Conservation (phyloP, 176 grass and related monocot species). For the Phoenix dactylifera region DNA sequence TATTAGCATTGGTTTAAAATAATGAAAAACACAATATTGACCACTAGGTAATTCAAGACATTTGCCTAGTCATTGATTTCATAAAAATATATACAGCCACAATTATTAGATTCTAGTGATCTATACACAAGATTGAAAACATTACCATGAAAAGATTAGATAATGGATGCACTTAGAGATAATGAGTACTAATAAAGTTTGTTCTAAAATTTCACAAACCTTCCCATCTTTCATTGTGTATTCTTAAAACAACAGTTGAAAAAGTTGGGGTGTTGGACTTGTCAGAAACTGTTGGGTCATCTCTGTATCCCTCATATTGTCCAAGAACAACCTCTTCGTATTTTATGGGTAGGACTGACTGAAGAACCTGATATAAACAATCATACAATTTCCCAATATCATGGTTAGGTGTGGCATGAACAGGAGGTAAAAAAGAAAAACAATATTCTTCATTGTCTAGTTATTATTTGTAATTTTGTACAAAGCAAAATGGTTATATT, state of each 20-base stretch:
- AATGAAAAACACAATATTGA: slow-evolving; percentile 1
- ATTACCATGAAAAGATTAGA: too few species aligned
- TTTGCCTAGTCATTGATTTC: too few species aligned
- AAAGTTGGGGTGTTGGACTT: slow-evolving; percentile 96
- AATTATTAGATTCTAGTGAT: too few species aligned
- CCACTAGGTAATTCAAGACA: too few species aligned
- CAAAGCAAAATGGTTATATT: not conserved
- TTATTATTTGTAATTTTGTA: too few species aligned
- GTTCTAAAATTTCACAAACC: slow-evolving; percentile 24
- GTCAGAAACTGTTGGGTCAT: slow-evolving; percentile 94
- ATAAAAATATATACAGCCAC: too few species aligned
- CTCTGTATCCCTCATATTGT: slow-evolving; percentile 94
- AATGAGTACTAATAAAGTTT: not conserved
- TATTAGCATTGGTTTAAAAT: slow-evolving; percentile 15
- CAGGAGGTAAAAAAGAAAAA: too few species aligned
- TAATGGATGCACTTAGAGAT: too few species aligned
- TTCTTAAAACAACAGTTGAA: slow-evolving; percentile 74
- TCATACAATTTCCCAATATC: not conserved
- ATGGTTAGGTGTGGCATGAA: slow-evolving; percentile 5
- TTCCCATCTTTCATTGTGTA: slow-evolving; percentile 99
- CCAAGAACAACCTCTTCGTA: slow-evolving; percentile 88
- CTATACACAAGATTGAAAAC: too few species aligned
- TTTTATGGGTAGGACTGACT: slow-evolving; percentile 85
- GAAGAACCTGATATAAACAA: slow-evolving; percentile 57
- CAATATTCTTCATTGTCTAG: too few species aligned